These are phyloP conservation scores for Botrytis pseudocinerea DNA, from an alignment of 2,329 filamentous ascomycete genomes.

Conservation along the genomic window DNA sequence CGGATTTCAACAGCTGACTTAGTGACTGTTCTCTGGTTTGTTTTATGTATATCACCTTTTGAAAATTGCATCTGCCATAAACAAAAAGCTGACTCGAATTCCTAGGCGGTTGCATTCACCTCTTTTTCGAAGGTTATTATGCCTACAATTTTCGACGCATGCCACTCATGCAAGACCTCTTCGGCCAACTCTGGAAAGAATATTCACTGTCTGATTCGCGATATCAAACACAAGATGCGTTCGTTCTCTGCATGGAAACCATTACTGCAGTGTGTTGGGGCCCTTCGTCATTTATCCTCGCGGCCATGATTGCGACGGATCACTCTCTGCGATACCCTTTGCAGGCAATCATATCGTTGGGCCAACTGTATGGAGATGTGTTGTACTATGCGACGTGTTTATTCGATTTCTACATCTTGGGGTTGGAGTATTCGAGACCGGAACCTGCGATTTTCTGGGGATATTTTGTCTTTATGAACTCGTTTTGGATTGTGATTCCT, in stretches of 20 bases:
- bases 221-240: conserved; percentile 53
- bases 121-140: conserved; percentile 48
- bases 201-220: conserved; percentile 57
- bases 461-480: neutral
- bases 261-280: conserved; percentile 46
- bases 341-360: neutral
- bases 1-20: neutral
- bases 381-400: neutral
- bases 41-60: neutral
- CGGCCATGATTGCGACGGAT: neutral
- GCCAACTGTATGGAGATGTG: neutral
- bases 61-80: neutral
- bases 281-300: neutral
- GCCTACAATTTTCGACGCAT: conserved; percentile 47
- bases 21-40: neutral
- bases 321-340: neutral
- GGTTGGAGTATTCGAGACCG: neutral
- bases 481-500: neutral
- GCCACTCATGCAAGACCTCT: conserved; percentile 45
- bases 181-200: conserved; percentile 60
- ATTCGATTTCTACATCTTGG: neutral
- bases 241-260: conserved; percentile 56
- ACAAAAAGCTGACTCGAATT: neutral
- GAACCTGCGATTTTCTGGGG: conserved; percentile 4
- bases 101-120: conserved; percentile 38